Evolutionary conservation across 1,284 basidiomycete species (phyloP).

Genomic region (Microbotryum scabiosae): DNA sequence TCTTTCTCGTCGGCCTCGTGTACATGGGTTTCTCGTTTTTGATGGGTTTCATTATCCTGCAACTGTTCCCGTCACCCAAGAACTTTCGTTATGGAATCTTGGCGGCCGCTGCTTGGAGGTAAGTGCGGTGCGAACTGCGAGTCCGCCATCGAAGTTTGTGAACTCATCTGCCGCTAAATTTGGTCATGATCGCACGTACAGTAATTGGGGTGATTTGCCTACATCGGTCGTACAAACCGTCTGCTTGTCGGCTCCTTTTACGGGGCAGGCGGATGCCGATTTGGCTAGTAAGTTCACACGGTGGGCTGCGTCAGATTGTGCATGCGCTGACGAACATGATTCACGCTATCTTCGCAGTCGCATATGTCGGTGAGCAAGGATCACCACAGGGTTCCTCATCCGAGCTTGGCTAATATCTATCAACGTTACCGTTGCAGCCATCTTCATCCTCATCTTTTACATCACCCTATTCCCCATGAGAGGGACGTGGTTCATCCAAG

Average conservation of each 20-base stretch:
- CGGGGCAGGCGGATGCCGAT: slow-evolving; percentile 4
- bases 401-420: no score
- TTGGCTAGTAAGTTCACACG: slow-evolving; percentile 37
- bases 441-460: slow-evolving; percentile 9
- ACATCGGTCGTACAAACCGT: slow-evolving; percentile 19
- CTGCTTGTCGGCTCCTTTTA: slow-evolving; percentile 15
- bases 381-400: no score
- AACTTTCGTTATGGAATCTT: slow-evolving; percentile 7
- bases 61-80: not conserved
- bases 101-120: not conserved
- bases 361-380: not conserved
- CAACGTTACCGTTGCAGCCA: no score
- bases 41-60: slow-evolving; percentile 34
- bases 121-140: not conserved
- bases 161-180: slow-evolving; percentile 39
- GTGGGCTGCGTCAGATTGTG: no score
- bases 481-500: slow-evolving; percentile 6
- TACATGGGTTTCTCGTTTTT: slow-evolving; percentile 28
- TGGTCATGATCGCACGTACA: not conserved
- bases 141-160: not conserved
- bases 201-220: slow-evolving; percentile 38
- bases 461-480: slow-evolving; percentile 14
- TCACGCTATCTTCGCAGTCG: not conserved
- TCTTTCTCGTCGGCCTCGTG: slow-evolving; percentile 26
- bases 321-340: not conserved